phyloP scores from a whole-genome alignment of 352 stramenopile species.

The Phytophthora sp. region DNA sequence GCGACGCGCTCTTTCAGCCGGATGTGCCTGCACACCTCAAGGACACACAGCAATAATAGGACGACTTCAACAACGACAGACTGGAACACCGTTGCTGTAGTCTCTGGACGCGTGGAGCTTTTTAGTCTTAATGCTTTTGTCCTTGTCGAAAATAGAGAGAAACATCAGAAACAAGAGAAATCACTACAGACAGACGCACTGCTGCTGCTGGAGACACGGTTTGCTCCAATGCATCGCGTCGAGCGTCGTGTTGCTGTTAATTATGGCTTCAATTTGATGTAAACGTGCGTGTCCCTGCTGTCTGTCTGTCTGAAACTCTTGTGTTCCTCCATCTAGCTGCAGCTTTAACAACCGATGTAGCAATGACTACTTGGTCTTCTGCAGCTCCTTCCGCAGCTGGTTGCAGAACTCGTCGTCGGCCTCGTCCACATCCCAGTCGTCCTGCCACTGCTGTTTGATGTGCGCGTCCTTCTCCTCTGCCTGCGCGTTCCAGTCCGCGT shows the following conservation, averaged over 20 bases:
- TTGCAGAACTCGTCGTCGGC: slow-evolving; percentile 94
- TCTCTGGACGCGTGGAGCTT: slow-evolving; percentile 10
- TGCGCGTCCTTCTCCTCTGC: slow-evolving; percentile 82
- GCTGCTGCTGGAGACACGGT: not conserved
- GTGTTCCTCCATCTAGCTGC: no score
- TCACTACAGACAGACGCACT: slow-evolving; percentile 6
- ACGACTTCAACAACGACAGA: not conserved
- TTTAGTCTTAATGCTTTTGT: slow-evolving; percentile 24
- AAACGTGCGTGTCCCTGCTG: not conserved
- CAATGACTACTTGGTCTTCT: slow-evolving; percentile 88
- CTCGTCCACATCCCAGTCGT: slow-evolving; percentile 93
- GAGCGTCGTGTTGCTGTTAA: slow-evolving; percentile 23
- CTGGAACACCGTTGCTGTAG: not conserved
- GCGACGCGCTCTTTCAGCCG: slow-evolving; percentile 74
- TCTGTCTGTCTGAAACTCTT: not conserved
- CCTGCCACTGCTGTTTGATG: slow-evolving; percentile 93
- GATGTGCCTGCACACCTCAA: slow-evolving; percentile 70
- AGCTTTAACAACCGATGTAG: no score
- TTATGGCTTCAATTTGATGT: slow-evolving; percentile 26
- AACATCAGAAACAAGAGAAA: slow-evolving; percentile 20
- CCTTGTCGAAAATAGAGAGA: slow-evolving; percentile 40
- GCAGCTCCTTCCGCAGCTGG: slow-evolving; percentile 89
- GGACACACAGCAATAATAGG: slow-evolving; percentile 39
- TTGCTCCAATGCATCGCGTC: not conserved
- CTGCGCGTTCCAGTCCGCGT: slow-evolving; percentile 76